A percentile compares a stretch with the other conserved stretches of the same genome.
These are phyloP conservation scores for Iris pallida DNA, from an alignment of 116 monocot genomes.

Conservation along the genomic window DNA sequence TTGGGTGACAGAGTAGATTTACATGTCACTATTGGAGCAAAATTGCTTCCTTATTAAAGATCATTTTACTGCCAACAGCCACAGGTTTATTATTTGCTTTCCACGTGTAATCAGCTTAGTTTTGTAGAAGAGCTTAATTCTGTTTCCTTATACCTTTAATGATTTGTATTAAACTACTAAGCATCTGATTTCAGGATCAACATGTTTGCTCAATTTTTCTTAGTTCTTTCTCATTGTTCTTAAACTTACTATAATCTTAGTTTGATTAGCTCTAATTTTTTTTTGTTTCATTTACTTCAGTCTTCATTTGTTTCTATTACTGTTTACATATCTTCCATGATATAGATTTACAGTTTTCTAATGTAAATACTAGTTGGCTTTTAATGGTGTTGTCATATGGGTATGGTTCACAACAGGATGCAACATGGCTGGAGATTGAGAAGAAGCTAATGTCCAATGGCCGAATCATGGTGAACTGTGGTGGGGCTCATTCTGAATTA, in stretches of 20 bases:
- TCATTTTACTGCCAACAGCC: too few species aligned
- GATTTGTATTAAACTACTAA: too few species aligned
- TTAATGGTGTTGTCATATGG: neutral
- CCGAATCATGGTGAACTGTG: slow-evolving; percentile 88
- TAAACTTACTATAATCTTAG: too few species aligned
- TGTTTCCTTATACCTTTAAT: too few species aligned
- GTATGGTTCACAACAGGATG: slow-evolving; percentile 33
- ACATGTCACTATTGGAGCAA: too few species aligned
- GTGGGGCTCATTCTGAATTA: slow-evolving; percentile 51
- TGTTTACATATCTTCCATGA: neutral
- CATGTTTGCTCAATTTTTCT: too few species aligned
- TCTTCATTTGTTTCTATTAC: neutral
- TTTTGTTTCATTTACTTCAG: neutral
- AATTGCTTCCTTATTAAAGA: too few species aligned
- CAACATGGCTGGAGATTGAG: slow-evolving; percentile 69
- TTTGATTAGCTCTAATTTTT: neutral
- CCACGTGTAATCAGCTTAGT: too few species aligned
- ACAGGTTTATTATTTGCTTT: too few species aligned
- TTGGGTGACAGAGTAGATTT: too few species aligned
- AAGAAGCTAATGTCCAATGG: slow-evolving; percentile 80
- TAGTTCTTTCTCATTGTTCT: neutral
- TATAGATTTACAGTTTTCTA: neutral
- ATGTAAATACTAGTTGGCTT: neutral
- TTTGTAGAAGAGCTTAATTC: too few species aligned
- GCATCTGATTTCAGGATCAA: too few species aligned